Base-by-base conservation (phyloP, 176 grass and related monocot genomes). In the sorghum (Sorghum bicolor) region DNA sequence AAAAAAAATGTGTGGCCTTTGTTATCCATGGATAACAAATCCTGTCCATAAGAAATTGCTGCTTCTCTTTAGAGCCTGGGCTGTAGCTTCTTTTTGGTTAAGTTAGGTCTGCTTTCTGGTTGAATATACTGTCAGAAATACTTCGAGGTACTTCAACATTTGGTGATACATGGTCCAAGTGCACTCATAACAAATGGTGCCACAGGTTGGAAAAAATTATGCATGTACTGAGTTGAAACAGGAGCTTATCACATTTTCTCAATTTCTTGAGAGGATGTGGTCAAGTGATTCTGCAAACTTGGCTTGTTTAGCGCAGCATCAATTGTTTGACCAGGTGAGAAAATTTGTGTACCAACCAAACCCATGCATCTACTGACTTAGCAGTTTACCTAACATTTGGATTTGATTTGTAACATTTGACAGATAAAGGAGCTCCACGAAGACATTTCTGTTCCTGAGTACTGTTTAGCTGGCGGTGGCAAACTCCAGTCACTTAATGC, bases 371-470 rank as follows among this genome's bases (percentile, higher is more conserved):
- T 72, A 40, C 10, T 8, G 22, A 63, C 22, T 75, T 78, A 69
- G 25, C 13, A 79, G 2, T 75, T 25, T 28, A 79, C 45, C 44
- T 43, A 60, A 66, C 47, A 79, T 64, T 55, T 82, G 30, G 52
- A 74, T 55, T 61, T 62, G 30, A 22, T 80, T 73, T 26, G 31
- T 41, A 34, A 85, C 22, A 75, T 87, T 88, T 87, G 60, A 67
- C 79, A 98, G 96, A 94, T 98, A 90, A 84, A 86, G 62, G 87
- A 95, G 77, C 88, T 98, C 39, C 89, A 69, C 31, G 74, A 96
- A 88, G 96, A 96, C 81, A 92, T 98, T 85, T 28, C 90, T 38
- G 75, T 98, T 90, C 96, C 96, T 70, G 87, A 98, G 55, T 98
- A 93, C 25, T 98, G 93, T 87, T 89, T 72, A 37, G 93, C 96